A percentile compares a stretch with the other conserved stretches of the same genome.
Conservation (phyloP, 495 filamentous ascomycete genomes). For the Penicillium pancosmium region DNA sequence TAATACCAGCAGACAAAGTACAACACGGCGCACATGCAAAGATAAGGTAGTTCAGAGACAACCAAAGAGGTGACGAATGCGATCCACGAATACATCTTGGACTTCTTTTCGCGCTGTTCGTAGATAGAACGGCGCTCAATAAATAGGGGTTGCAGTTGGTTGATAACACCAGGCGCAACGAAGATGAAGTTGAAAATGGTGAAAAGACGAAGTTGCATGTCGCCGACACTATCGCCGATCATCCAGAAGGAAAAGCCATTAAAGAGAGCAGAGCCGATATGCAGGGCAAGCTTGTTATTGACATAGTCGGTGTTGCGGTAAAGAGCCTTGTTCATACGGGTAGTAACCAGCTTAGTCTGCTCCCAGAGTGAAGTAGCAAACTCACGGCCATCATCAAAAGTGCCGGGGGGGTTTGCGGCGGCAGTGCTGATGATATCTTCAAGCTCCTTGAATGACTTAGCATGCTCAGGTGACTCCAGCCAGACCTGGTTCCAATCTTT, state of each 20-base stretch:
- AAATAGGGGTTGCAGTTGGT: conserved; percentile 57
- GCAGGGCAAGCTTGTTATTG: conserved; percentile 59
- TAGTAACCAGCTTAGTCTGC: conserved; percentile 60
- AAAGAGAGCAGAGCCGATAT: conserved; percentile 39
- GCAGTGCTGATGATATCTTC: conserved; percentile 52
- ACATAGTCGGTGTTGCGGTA: conserved; percentile 67
- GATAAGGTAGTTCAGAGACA: conserved; percentile 56
- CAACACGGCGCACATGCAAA: conserved; percentile 50
- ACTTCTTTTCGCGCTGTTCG: conserved; percentile 54
- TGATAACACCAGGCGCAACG: conserved; percentile 50
- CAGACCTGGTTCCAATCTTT: conserved; percentile 68
- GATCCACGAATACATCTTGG: conserved; percentile 59
- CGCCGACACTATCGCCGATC: conserved; percentile 32
- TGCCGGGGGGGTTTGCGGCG: conserved; percentile 32
- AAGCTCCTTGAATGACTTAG: conserved; percentile 52
- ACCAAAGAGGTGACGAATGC: conserved; percentile 54
- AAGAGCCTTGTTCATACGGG: conserved; percentile 59
- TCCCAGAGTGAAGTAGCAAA: conserved; percentile 60
- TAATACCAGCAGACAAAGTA: conserved; percentile 58
- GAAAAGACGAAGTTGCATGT: conserved; percentile 41
- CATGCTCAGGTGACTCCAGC: conserved; percentile 57
- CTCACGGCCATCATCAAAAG: conserved; percentile 47
- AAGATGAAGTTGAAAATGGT: conserved; percentile 56
- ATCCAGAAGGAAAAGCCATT: conserved; percentile 50
- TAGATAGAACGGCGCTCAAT: conserved; percentile 55